phyloP scores from a whole-genome alignment of 768 basidiomycete species.

The Lentinula boryana region DNA sequence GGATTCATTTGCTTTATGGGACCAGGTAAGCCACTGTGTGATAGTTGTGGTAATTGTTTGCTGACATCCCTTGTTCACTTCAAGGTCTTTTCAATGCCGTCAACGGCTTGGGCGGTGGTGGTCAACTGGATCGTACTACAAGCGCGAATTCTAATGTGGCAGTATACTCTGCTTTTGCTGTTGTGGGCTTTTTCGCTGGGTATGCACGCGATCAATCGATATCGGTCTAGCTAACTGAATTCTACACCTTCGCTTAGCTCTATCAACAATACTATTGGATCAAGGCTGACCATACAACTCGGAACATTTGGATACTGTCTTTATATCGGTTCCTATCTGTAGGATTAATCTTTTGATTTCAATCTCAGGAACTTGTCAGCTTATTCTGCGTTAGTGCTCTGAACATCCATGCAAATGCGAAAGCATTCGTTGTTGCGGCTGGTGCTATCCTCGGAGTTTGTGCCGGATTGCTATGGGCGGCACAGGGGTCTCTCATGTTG shows the following conservation, averaged over 20 bases:
- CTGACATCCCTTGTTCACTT: conserved; percentile 1
- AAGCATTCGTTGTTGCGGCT: conserved; percentile 61
- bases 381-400: conserved; percentile 38
- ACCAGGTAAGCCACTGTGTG: conserved; percentile 32
- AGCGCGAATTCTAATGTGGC: conserved; percentile 67
- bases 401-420: conserved; percentile 61
- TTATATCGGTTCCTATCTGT: conserved; percentile 73
- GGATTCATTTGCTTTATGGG: conserved; percentile 70
- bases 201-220: conserved; percentile 20
- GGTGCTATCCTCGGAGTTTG: conserved; percentile 73
- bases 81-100: conserved; percentile 74
- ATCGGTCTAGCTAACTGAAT: neutral
- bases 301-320: conserved; percentile 75
- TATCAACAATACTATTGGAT: conserved; percentile 77
- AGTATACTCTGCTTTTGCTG: conserved; percentile 59
- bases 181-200: conserved; percentile 67
- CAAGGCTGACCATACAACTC: conserved; percentile 63
- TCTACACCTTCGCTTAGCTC: conserved; percentile 36
- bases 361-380: neutral
- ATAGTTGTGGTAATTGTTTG: conserved; percentile 6
- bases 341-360: conserved; percentile 16
- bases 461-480: conserved; percentile 67
- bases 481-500: conserved; percentile 82
- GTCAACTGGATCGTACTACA: conserved; percentile 60
- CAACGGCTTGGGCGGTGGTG: conserved; percentile 75